Percentiles rank a stretch among this genome's conserved stretches.
Conservation (phyloP, 768 basidiomycete genomes). For the Russula emetica region DNA sequence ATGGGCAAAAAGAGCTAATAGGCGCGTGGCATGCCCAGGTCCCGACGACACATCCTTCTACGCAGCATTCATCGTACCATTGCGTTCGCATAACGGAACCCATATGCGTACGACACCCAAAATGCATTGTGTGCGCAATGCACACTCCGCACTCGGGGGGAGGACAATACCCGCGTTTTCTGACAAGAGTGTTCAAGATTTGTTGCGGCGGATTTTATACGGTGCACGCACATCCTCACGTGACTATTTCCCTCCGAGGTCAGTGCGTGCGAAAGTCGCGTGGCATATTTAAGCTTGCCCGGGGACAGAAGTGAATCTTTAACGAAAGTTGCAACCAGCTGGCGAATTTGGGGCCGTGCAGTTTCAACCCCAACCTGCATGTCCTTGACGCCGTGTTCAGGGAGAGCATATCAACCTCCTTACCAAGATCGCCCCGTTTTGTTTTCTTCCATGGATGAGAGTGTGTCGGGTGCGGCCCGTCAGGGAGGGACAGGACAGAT, state of each 20-base stretch:
- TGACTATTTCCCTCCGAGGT: conserved; percentile 36
- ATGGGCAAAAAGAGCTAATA: conserved; percentile 32
- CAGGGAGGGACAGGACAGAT: conserved; percentile 34
- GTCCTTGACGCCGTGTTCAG: conserved; percentile 52
- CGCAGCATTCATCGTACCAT: conserved; percentile 38
- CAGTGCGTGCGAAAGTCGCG: conserved; percentile 46
- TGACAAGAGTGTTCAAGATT: background rate
- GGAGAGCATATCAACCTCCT: conserved; percentile 57
- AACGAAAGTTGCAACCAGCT: conserved; percentile 75
- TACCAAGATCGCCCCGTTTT: conserved; percentile 62
- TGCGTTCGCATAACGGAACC: conserved; percentile 23
- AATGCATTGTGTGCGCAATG: background rate
- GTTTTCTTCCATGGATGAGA: conserved; percentile 29
- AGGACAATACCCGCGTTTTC: conserved; percentile 13
- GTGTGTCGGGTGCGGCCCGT: conserved; percentile 62
- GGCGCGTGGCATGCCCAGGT: conserved; percentile 72
- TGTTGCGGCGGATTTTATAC: conserved; percentile 24
- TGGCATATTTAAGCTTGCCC: background rate
- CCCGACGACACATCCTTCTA: conserved; percentile 42
- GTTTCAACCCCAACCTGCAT: conserved; percentile 3
- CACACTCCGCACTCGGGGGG: conserved; percentile 12
- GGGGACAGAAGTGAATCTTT: conserved; percentile 14
- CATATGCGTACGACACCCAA: conserved; percentile 24
- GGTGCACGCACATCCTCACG: conserved; percentile 2
- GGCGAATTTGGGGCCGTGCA: conserved; percentile 57